Evolutionary conservation across 1,284 basidiomycete species (phyloP).

Genomic region (Agroathelia rolfsii): DNA sequence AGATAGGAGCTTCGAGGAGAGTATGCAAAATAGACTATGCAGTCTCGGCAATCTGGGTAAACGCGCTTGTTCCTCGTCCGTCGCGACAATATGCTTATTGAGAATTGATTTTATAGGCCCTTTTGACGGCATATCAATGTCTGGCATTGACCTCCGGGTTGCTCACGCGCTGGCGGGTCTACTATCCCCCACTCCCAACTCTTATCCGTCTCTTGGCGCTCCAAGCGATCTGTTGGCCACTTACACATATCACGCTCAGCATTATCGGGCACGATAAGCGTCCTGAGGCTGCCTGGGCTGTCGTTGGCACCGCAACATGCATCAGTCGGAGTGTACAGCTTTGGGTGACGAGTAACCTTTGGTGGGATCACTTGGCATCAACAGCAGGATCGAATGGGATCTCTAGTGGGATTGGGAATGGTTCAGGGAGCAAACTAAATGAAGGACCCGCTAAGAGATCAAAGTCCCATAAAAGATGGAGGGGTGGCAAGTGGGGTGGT

Average conservation of each 20-base stretch:
- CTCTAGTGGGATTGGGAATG: slow-evolving; percentile 4
- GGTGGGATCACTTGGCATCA: slow-evolving; percentile 29
- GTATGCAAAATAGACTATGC: slow-evolving; percentile 53
- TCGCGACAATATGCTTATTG: too few relatives aligned
- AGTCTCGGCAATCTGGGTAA: slow-evolving; percentile 60
- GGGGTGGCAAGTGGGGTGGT: slow-evolving; percentile 31
- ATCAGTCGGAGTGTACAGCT: slow-evolving; percentile 65
- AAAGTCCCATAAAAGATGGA: slow-evolving; percentile 31
- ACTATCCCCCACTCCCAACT: slow-evolving; percentile 72
- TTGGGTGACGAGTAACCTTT: slow-evolving; percentile 78
- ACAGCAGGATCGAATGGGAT: slow-evolving; percentile 1
- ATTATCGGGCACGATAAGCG: slow-evolving; percentile 52
- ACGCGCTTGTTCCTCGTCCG: slow-evolving; percentile 15
- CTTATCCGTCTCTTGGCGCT: slow-evolving; percentile 76
- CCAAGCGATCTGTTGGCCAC: slow-evolving; percentile 84
- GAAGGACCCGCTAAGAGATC: slow-evolving; percentile 29
- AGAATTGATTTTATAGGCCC: too few relatives aligned
- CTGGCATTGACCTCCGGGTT: slow-evolving; percentile 72
- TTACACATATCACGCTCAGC: slow-evolving; percentile 67
- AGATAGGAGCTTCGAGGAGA: too few relatives aligned
- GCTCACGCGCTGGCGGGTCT: slow-evolving; percentile 69
- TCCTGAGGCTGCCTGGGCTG: slow-evolving; percentile 70
- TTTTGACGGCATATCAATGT: slow-evolving; percentile 77
- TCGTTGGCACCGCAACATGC: slow-evolving; percentile 74
- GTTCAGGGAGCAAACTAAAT: slow-evolving; percentile 14